Percentiles rank a stretch among this genome's conserved stretches.
Conservation (phyloP, 2,329 filamentous ascomycete species). For the Clonostachys chloroleuca region DNA sequence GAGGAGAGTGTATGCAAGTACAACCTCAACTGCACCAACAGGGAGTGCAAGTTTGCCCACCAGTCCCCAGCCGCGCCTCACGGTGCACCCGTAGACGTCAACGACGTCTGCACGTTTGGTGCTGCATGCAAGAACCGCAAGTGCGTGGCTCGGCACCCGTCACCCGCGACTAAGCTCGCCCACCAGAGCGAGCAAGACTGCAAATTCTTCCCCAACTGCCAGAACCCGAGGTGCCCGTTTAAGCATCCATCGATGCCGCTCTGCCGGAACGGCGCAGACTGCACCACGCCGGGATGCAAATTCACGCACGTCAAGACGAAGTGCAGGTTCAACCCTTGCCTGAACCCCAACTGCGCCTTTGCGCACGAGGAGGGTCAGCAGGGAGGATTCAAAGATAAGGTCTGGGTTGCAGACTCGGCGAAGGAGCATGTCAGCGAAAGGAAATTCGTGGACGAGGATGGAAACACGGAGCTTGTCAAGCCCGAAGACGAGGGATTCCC, state of each 20-base stretch:
- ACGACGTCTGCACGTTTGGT: constrained; percentile 77
- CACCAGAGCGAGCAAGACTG: constrained; percentile 84
- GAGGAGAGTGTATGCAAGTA: constrained; percentile 78
- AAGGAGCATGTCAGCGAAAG: constrained; percentile 77
- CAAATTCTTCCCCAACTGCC: constrained; percentile 88
- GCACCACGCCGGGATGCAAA: constrained; percentile 75
- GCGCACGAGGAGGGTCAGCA: constrained; percentile 90
- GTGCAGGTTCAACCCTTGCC: constrained; percentile 89
- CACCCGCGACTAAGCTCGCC: constrained; percentile 73
- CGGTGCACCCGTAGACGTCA: constrained; percentile 71
- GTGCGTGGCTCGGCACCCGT: constrained; percentile 88
- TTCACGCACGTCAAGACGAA: constrained; percentile 82
- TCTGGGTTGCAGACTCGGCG: constrained; percentile 68
- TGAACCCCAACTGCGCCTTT: constrained; percentile 83
- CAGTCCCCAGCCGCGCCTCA: constrained; percentile 87
- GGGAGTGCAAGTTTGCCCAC: constrained; percentile 88
- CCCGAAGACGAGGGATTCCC: constrained; percentile 37
- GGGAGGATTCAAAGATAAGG: constrained; percentile 80
- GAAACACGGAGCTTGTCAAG: constrained; percentile 68
- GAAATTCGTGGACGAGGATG: constrained; percentile 74
- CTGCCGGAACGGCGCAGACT: constrained; percentile 89
- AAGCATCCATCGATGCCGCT: constrained; percentile 81
- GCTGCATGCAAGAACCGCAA: constrained; percentile 95
- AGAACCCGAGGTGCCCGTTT: constrained; percentile 83
- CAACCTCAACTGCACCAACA: constrained; percentile 84